Base-by-base conservation (phyloP, 441 rosid genomes). In the Eruca vesicaria region DNA sequence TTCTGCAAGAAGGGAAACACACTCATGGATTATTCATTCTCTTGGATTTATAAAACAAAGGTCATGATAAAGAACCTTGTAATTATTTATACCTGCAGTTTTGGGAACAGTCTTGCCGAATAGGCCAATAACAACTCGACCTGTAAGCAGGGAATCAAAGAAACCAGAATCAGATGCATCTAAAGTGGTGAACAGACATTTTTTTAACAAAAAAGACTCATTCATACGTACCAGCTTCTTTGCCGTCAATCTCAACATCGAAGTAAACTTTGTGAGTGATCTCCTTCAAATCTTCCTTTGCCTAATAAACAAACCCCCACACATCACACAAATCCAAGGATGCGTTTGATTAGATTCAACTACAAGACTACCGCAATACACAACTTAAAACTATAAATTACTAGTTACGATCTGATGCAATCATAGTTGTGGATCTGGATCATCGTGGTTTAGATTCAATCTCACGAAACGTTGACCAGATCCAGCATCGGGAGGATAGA, bases 231-330 rank as follows among this genome's bases (percentile, higher is more conserved):
- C 94, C 94, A 64, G 94, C 87, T 1, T 87, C 82, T 84, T 89
- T 87, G 53, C 92, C 94, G 4, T 66, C 89, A 20, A 85, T 83
- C 80, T 87, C 88, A 3, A 89, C 90, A 68, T 89, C 90, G 19
- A 87, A 89, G 84, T 82, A 87, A 52, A 89, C 94, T 82, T 89
- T 85, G 82, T 89, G 82, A 35, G 94, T 89, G 53, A 87, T 71
- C 38, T 89, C 89, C 69, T 81, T 78, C 56, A 72, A 77, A 75
- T 86, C 85, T 69, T 81, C 82, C 53, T 86, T 71, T 23, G 90
- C 94, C 94, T 89, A 78, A 66, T 3, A 3, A 10, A 9, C 15
- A 3, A 10, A 52, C 63, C 15, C 12, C 63, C 15, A 9, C 3
- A 32, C 71, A 53, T 50, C 35, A 67, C 55, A 62, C 45, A 74